Percentiles rank a stretch among this genome's conserved stretches.
These are phyloP conservation scores for Cladosporium halotolerans DNA, from an alignment of 2,329 filamentous ascomycete species.

Conservation along the genomic window DNA sequence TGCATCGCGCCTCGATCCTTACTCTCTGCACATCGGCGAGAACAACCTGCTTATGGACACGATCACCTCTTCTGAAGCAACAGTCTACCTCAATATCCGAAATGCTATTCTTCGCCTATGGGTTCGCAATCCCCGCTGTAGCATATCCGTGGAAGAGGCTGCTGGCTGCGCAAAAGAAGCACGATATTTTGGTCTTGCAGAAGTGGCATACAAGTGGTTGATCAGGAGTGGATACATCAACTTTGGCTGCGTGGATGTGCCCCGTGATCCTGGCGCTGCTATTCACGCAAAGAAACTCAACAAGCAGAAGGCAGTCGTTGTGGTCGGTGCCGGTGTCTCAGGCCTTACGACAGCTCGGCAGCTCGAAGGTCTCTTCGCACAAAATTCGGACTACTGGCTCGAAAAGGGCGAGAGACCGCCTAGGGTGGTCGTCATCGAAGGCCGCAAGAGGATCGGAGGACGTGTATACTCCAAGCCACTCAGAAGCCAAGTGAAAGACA, in stretches of 20 bases:
- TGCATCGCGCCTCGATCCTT: conserved; percentile 82
- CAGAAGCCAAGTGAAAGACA: conserved; percentile 51
- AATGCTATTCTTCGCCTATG: conserved; percentile 90
- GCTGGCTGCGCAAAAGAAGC: conserved; percentile 82
- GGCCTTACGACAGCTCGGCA: conserved; percentile 89
- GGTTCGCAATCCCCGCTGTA: conserved; percentile 77
- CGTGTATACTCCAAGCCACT: conserved; percentile 82
- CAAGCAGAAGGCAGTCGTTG: conserved; percentile 67
- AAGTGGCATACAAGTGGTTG: conserved; percentile 87
- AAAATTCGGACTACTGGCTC: conserved; percentile 65
- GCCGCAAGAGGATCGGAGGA: conserved; percentile 78
- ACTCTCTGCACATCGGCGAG: conserved; percentile 77
- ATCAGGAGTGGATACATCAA: conserved; percentile 91
- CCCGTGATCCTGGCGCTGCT: conserved; percentile 26
- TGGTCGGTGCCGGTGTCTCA: conserved; percentile 91
- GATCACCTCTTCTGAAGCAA: conserved; percentile 83
- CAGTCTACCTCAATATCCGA: conserved; percentile 89
- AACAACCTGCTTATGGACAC: conserved; percentile 73
- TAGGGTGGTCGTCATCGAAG: conserved; percentile 76
- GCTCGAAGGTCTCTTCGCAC: conserved; percentile 74
- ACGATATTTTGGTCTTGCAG: conserved; percentile 83
- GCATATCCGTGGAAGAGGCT: conserved; percentile 77
- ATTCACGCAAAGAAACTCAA: conserved; percentile 35
- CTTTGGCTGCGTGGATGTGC: conserved; percentile 81
- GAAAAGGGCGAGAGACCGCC: conserved; percentile 63